A percentile compares a stretch with the other conserved stretches of the same genome.
Conservation (phyloP, 768 basidiomycete species). For the Russula dissimulans region DNA sequence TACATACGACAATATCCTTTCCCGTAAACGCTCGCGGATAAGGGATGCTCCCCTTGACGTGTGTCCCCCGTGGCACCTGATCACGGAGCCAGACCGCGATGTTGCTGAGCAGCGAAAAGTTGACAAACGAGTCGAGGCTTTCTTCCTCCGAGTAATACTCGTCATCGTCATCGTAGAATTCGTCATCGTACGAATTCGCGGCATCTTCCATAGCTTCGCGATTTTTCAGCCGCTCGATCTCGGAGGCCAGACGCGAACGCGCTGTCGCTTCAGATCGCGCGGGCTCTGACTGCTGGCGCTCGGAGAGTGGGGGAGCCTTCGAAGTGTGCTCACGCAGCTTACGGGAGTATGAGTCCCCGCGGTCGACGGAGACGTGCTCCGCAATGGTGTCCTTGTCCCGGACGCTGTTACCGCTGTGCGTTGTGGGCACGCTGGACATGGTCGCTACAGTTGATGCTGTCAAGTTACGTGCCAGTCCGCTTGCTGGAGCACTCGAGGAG, state of each 20-base stretch:
- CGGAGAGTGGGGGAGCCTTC: neutral
- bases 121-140: slow-evolving; percentile 70
- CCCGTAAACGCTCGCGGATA: slow-evolving; percentile 91
- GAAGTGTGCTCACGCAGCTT: neutral
- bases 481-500: slow-evolving; percentile 6
- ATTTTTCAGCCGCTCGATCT: slow-evolving; percentile 25
- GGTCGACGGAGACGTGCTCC: neutral
- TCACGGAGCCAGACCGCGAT: slow-evolving; percentile 85
- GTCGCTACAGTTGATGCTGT: slow-evolving; percentile 15
- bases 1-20: slow-evolving; percentile 82
- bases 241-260: slow-evolving; percentile 16
- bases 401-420: neutral
- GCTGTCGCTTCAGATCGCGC: slow-evolving; percentile 12
- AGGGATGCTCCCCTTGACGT: slow-evolving; percentile 88
- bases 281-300: slow-evolving; percentile 6
- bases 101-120: slow-evolving; percentile 79
- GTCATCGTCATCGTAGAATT: slow-evolving; percentile 36
- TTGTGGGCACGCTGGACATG: slow-evolving; percentile 8
- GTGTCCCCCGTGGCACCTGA: slow-evolving; percentile 76
- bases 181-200: slow-evolving; percentile 33
- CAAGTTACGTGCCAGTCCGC: slow-evolving; percentile 14
- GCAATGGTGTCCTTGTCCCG: slow-evolving; percentile 2
- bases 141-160: slow-evolving; percentile 44
- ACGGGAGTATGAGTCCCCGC: slow-evolving; percentile 5
- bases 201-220: slow-evolving; percentile 28